Percentiles rank a stretch among this genome's conserved stretches.
These are phyloP conservation scores for Acacia melanoxylon DNA, from an alignment of 306 rosid species.

Conservation along the genomic window DNA sequence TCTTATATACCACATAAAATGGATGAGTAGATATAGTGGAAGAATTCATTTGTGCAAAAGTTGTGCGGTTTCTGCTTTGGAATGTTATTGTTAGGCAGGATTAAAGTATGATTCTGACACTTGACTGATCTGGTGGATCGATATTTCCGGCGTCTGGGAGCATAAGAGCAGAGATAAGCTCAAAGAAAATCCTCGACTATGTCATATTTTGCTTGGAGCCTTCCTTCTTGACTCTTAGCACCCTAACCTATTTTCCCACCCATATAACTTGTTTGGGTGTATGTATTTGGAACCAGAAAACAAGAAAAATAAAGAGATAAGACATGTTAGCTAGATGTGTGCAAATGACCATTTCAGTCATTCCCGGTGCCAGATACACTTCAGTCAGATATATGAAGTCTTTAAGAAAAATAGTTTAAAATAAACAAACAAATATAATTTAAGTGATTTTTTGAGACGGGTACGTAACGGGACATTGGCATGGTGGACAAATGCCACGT, in stretches of 20 bases:
- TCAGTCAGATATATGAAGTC: too few species aligned
- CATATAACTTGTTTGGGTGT: neutral
- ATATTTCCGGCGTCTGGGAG: neutral
- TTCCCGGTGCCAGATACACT: neutral
- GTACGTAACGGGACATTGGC: conserved; percentile 38
- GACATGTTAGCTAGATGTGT: neutral
- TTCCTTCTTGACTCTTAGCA: neutral
- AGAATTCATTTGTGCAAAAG: neutral
- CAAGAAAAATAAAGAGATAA: neutral
- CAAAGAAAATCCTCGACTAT: neutral
- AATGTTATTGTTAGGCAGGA: neutral
- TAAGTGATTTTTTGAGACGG: neutral
- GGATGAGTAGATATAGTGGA: neutral
- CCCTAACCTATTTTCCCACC: neutral
- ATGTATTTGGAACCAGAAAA: too few species aligned
- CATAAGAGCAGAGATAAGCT: neutral
- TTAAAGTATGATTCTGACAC: neutral
- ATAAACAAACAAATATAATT: too few species aligned
- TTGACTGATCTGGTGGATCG: neutral
- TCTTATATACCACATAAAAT: too few species aligned
- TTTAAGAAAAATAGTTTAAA: too few species aligned
- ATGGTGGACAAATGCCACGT: conserved; percentile 48
- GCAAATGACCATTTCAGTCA: neutral
- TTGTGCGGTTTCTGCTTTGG: neutral
- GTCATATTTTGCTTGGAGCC: neutral